Conservation (phyloP, 148 eudicot species). For the Fagopyrum esculentum region DNA sequence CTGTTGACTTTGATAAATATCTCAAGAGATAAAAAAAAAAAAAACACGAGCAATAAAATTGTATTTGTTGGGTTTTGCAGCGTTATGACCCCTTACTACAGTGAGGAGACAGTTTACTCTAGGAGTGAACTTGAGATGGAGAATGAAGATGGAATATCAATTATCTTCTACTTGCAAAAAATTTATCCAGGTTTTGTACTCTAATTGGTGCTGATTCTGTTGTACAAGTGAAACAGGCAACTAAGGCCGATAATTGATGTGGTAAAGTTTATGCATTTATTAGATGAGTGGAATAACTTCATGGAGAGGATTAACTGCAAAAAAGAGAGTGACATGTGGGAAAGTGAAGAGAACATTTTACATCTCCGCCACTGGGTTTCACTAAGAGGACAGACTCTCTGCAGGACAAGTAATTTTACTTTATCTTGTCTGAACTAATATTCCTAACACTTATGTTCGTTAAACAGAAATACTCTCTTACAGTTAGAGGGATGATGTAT, state of each 20-base stretch:
- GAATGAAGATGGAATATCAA: constrained; percentile 78
- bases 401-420: constrained; percentile 52
- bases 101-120: constrained; percentile 77
- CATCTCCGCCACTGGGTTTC: constrained; percentile 86
- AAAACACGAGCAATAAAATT: background rate
- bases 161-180: constrained; percentile 69
- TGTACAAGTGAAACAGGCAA: background rate
- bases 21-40: background rate
- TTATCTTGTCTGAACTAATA: constrained; percentile 4
- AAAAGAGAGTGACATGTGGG: constrained; percentile 48
- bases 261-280: background rate
- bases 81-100: constrained; percentile 77
- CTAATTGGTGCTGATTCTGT: background rate
- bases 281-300: constrained; percentile 87
- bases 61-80: constrained; percentile 26
- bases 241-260: background rate
- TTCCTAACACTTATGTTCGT: background rate
- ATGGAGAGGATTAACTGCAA: constrained; percentile 61
- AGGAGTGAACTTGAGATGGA: constrained; percentile 76
- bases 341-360: constrained; percentile 59
- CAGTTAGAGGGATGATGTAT: constrained; percentile 89
- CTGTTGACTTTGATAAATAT: background rate
- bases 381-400: constrained; percentile 77
- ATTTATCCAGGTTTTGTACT: constrained; percentile 57
- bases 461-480: constrained; percentile 8